Percentiles rank a stretch among this genome's conserved stretches.
Conservation (phyloP, 176 grass and related monocot genomes). For the Oryza glaberrima region DNA sequence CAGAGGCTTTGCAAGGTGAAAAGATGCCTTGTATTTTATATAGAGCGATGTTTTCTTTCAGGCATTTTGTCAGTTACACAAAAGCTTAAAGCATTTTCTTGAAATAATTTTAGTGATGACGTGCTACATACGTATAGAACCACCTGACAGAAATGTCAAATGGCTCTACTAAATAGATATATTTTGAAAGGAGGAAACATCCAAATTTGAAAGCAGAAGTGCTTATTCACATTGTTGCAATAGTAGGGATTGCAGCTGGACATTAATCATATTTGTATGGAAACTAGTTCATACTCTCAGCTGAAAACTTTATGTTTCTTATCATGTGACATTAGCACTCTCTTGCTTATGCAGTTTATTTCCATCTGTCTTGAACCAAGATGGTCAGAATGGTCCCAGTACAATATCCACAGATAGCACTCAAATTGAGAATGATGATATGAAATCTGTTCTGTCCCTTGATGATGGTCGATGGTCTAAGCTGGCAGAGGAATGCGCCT, state of each 20-base stretch:
- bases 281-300: conserved; percentile 18
- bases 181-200: conserved; percentile 15
- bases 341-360: conserved; percentile 47
- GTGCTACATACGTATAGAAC: neutral
- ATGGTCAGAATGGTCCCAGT: conserved; percentile 49
- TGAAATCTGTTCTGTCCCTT: conserved; percentile 94
- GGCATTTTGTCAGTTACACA: too few relatives aligned
- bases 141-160: conserved; percentile 6
- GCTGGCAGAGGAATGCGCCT: conserved; percentile 53
- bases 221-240: neutral
- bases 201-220: neutral
- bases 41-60: too few relatives aligned
- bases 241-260: conserved; percentile 2
- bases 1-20: too few relatives aligned
- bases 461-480: conserved; percentile 92
- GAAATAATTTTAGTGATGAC: too few relatives aligned
- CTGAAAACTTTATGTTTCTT: neutral
- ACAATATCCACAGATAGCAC: conserved; percentile 37
- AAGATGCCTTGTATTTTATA: too few relatives aligned
- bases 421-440: conserved; percentile 64
- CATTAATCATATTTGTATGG: conserved; percentile 24
- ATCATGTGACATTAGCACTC: conserved; percentile 2
- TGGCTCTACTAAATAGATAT: neutral
- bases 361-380: conserved; percentile 62
- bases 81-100: too few relatives aligned